Percentiles rank a stretch among this genome's conserved stretches.
phyloP scores from a whole-genome alignment of 192 early-diverging fungal species.

The Dimargaris cristalligena region DNA sequence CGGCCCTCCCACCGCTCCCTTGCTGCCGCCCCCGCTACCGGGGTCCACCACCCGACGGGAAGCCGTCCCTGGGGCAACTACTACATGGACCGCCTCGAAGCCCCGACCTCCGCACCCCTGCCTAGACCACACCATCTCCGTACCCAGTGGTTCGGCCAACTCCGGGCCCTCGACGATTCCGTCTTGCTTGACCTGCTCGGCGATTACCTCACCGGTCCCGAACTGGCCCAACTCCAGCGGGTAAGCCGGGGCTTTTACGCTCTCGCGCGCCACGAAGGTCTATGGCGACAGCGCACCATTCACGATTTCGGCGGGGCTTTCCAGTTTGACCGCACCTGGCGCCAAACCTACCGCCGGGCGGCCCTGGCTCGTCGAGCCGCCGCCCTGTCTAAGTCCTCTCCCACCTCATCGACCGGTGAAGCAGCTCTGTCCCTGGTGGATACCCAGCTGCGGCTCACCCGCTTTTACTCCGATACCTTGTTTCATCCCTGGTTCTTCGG shows the following conservation, averaged over 20 bases:
- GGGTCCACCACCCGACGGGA: constrained; percentile 36
- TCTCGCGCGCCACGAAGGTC: constrained; percentile 33
- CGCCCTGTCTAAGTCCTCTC: not conserved
- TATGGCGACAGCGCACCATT: constrained; percentile 37
- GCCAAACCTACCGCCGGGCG: constrained; percentile 26
- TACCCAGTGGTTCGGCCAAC: constrained; percentile 18
- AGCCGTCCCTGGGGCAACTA: constrained; percentile 44
- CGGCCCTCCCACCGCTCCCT: no score
- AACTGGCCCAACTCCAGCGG: constrained; percentile 25
- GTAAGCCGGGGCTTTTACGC: constrained; percentile 32
- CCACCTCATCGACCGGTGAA: constrained; percentile 11
- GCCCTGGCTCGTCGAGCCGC: constrained; percentile 8
- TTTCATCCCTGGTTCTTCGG: constrained; percentile 39
- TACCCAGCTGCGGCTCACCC: constrained; percentile 18
- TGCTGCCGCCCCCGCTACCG: no score
- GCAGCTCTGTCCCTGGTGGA: constrained; percentile 11
- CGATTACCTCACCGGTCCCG: constrained; percentile 14
- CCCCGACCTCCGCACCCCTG: constrained; percentile 11
- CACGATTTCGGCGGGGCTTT: constrained; percentile 33
- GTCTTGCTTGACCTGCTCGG: constrained; percentile 30
- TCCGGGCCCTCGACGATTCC: constrained; percentile 33
- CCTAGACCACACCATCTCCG: not conserved
- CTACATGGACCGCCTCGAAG: constrained; percentile 26
- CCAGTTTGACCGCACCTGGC: constrained; percentile 33
- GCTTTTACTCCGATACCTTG: constrained; percentile 46